Conservation (phyloP, 2,329 filamentous ascomycete genomes). For the Aspergillus flavus region DNA sequence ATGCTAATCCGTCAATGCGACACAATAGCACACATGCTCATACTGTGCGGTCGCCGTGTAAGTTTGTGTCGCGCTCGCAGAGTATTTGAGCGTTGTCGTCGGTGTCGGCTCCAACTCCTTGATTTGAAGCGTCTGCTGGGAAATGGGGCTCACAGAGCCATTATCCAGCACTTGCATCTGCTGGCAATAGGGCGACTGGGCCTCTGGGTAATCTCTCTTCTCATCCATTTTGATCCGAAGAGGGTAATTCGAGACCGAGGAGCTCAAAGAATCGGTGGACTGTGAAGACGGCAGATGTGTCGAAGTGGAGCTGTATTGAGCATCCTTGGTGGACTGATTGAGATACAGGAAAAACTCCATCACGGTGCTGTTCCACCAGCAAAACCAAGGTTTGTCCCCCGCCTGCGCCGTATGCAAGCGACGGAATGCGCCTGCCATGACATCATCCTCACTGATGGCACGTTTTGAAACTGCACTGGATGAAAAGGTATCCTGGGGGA, state of each 20-base stretch:
- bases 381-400: slow-evolving; percentile 69
- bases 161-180: slow-evolving; percentile 63
- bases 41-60: slow-evolving; percentile 40
- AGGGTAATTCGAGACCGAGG: slow-evolving; percentile 45
- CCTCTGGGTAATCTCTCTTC: slow-evolving; percentile 53
- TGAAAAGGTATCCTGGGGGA: slow-evolving; percentile 42
- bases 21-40: slow-evolving; percentile 40
- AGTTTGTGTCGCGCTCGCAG: slow-evolving; percentile 32
- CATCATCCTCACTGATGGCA: slow-evolving; percentile 27
- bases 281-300: slow-evolving; percentile 5
- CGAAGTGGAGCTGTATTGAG: slow-evolving; percentile 24
- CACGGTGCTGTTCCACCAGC: slow-evolving; percentile 68
- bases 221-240: slow-evolving; percentile 68
- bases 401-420: slow-evolving; percentile 49
- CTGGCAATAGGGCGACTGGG: slow-evolving; percentile 61
- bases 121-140: slow-evolving; percentile 33
- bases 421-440: slow-evolving; percentile 26
- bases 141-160: slow-evolving; percentile 42
- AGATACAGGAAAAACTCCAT: slow-evolving; percentile 70
- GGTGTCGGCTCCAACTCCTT: slow-evolving; percentile 39
- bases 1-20: slow-evolving; percentile 37
- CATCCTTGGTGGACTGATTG: slow-evolving; percentile 50
- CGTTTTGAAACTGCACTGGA: slow-evolving; percentile 33
- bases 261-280: slow-evolving; percentile 13
- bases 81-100: slow-evolving; percentile 35